Percentiles rank a stretch among this genome's conserved stretches.
Evolutionary conservation across 2,329 filamentous ascomycete species (phyloP).

Genomic region (Penicillium sclerotiorum): DNA sequence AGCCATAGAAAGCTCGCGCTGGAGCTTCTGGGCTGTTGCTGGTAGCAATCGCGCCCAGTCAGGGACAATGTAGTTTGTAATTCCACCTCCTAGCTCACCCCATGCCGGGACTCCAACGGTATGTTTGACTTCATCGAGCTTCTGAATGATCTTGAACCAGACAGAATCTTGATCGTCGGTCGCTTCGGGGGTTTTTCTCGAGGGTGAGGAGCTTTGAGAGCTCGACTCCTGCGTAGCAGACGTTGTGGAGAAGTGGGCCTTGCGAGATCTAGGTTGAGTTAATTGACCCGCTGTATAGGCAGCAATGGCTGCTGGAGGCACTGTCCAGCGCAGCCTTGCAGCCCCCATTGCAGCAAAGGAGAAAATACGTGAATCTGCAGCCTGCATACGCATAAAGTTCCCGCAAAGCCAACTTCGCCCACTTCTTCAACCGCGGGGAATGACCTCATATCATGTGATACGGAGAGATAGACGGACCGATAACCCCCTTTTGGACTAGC

Average conservation of each 20-base stretch:
- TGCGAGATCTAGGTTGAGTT: constrained; percentile 27
- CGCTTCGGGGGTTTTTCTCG: constrained; percentile 14
- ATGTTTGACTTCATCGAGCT: constrained; percentile 44
- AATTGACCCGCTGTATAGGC: constrained; percentile 32
- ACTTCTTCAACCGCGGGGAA: constrained; percentile 8
- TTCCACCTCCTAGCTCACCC: constrained; percentile 51
- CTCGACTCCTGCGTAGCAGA: constrained; percentile 17
- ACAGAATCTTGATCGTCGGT: constrained; percentile 38
- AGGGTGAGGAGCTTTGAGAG: constrained; percentile 2
- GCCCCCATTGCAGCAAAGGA: constrained; percentile 37
- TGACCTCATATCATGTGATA: constrained; percentile 35
- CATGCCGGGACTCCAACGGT: constrained; percentile 46
- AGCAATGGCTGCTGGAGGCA: constrained; percentile 37
- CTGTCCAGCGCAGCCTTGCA: constrained; percentile 39
- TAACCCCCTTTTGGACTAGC: constrained; percentile 24
- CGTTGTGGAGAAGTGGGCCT: constrained; percentile 27
- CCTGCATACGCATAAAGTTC: constrained; percentile 23
- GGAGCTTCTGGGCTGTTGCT: constrained; percentile 76
- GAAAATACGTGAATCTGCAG: constrained; percentile 13
- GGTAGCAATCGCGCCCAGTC: constrained; percentile 80
- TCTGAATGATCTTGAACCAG: constrained; percentile 56
- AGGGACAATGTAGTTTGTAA: constrained; percentile 75
- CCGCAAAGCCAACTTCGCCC: not conserved
- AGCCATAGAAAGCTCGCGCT: constrained; percentile 82
- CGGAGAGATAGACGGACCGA: constrained; percentile 24